Conservation (phyloP, 2,329 filamentous ascomycete species). For the Ceratocystis cacaofunesta region DNA sequence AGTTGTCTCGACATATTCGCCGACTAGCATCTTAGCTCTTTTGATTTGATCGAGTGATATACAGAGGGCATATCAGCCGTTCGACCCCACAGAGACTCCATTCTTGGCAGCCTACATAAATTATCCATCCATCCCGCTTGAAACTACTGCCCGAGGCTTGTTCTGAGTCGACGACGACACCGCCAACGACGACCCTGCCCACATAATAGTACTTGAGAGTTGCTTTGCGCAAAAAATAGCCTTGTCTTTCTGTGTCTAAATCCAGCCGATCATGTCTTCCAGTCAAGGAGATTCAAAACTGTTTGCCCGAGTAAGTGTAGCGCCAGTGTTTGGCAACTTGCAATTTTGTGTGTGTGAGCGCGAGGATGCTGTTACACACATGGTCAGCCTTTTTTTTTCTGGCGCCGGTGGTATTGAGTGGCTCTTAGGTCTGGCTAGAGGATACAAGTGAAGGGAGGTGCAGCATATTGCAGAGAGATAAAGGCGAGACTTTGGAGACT, state of each 20-base stretch:
- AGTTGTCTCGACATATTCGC: too few species aligned
- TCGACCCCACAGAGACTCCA: too few species aligned
- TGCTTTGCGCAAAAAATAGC: neutral
- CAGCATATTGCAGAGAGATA: neutral
- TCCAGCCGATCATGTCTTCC: constrained; percentile 3
- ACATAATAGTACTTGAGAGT: neutral
- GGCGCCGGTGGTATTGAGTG: neutral
- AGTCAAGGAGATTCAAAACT: constrained; percentile 81
- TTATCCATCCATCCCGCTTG: too few species aligned
- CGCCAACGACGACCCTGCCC: neutral
- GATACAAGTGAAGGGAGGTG: neutral
- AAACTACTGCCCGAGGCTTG: too few species aligned
- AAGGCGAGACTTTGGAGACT: neutral
- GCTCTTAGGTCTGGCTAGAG: neutral
- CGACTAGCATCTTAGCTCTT: too few species aligned
- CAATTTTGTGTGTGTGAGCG: neutral
- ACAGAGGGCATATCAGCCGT: too few species aligned
- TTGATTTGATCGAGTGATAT: too few species aligned
- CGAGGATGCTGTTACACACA: neutral
- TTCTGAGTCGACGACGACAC: neutral
- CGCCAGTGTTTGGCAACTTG: neutral
- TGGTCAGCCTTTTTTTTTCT: neutral
- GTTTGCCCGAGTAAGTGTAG: constrained; percentile 72
- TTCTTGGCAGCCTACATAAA: too few species aligned
- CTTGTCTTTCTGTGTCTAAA: neutral